A percentile compares a stretch with the other conserved stretches of the same genome.
Evolutionary conservation across 768 basidiomycete species (phyloP).

Genomic region (Mycena albidolilacea): DNA sequence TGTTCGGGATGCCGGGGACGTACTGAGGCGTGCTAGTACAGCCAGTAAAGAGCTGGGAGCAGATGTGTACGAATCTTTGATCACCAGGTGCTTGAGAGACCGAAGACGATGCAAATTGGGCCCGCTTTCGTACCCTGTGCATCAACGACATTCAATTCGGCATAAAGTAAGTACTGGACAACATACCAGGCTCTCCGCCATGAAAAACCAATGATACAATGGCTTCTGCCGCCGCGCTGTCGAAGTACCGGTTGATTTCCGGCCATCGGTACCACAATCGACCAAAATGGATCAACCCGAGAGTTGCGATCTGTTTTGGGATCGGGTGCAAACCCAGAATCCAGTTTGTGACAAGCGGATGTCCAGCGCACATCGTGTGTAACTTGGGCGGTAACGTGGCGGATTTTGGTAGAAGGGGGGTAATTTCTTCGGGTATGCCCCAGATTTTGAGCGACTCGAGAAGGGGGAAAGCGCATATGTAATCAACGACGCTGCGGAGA

Average conservation of each 20-base stretch:
- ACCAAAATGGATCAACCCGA: background rate
- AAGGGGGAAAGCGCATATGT: constrained; percentile 4
- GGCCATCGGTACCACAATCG: background rate
- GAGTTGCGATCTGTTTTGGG: background rate
- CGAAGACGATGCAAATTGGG: background rate
- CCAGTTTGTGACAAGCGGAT: background rate
- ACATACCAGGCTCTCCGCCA: background rate
- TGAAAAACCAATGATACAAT: background rate
- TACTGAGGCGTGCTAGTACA: background rate
- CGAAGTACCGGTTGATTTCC: background rate
- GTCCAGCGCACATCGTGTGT: background rate
- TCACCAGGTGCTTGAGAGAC: constrained; percentile 1
- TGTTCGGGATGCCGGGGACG: background rate
- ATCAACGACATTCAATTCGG: background rate
- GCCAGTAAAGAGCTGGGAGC: background rate
- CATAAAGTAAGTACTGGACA: background rate
- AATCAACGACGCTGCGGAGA: background rate
- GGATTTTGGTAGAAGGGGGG: background rate
- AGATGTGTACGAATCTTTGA: background rate
- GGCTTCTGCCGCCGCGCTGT: background rate
- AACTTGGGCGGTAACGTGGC: background rate
- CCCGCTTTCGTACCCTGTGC: background rate
- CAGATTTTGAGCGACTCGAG: background rate
- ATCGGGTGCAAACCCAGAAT: background rate
- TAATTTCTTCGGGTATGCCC: background rate